Base-by-base conservation (phyloP, 176 grass and related monocot species). In the Ensete glaucum region DNA sequence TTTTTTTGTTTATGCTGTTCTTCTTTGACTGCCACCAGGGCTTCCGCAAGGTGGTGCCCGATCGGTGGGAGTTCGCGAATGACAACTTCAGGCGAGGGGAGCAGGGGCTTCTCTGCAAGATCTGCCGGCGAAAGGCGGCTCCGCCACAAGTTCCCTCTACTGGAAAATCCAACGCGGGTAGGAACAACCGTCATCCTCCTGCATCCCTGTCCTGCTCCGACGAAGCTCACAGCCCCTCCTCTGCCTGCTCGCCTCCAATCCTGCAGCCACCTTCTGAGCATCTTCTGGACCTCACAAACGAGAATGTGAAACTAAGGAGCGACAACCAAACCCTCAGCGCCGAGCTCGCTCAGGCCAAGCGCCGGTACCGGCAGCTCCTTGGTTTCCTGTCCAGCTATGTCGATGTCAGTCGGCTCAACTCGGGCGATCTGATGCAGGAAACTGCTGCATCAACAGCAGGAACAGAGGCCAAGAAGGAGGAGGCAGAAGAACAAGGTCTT, bases 301-400 rank as follows among this genome's bases (percentile, higher is more conserved):
- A 82, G 75, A 86, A 86, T 19, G 70, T 79, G 80, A 81, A 82
- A 58, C 34, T 86, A 1, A 86, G 57, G 63, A 79, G 78, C 69
- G 80, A 86, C 65, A 86, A 86, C 23, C n/a, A 82, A 29, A 75
- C 27, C 7, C 34, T 86, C 52, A 76, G 49, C 70, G 62, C 27
- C 22, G 80, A 86, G 60, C 23, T 86, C 34, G 60, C 67, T 19
- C 17, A 74, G 15, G 76, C 69, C 15, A 82, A 75, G 80, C 65
- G 51, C 75, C 69, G 73, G 17, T 86, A 62, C 54, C 27, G 64
- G 14, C 75, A 79, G 63, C 67, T 86, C 13, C 12, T 86, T 9
- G 84, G 70, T 7, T 86, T 82, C 63, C 84, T 86, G 10, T 86
- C 84, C 11, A 79, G 55, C 11, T 86, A 82, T 25, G 69, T 82